Evolutionary conservation across 352 stramenopile species (phyloP).

Genomic region (Pythium coloratum): DNA sequence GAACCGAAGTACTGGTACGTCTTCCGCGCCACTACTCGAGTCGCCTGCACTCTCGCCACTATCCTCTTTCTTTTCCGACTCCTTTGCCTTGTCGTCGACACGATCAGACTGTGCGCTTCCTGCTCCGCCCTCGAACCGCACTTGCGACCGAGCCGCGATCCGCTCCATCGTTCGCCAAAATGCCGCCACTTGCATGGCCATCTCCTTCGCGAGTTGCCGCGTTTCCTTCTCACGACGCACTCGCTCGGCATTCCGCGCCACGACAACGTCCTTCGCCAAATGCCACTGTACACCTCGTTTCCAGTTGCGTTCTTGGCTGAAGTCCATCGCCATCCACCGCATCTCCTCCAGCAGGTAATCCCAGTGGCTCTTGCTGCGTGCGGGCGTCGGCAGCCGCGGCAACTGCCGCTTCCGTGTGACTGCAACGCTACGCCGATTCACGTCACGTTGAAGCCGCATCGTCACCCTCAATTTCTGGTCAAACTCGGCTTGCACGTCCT

Average conservation of each 20-base stretch:
- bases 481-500: conserved; percentile 43
- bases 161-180: conserved; percentile 88
- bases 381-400: conserved; percentile 52
- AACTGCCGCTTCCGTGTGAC: conserved; percentile 74
- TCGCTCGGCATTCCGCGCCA: conserved; percentile 67
- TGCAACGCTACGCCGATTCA: conserved; percentile 31
- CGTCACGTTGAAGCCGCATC: conserved; percentile 47
- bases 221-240: conserved; percentile 66
- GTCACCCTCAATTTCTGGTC: conserved; percentile 50
- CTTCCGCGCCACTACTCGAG: background rate
- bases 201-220: conserved; percentile 59
- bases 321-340: conserved; percentile 96
- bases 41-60: conserved; percentile 23
- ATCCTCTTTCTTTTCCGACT: background rate
- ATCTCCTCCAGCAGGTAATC: conserved; percentile 96
- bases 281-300: conserved; percentile 80
- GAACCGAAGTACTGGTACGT: conserved; percentile 4
- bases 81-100: background rate
- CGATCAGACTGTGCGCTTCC: background rate
- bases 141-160: conserved; percentile 73
- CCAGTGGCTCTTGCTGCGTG: conserved; percentile 83
- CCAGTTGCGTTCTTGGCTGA: conserved; percentile 96
- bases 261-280: conserved; percentile 58
- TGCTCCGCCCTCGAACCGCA: conserved; percentile 53
- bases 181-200: conserved; percentile 69